Evolutionary conservation across 2,329 filamentous ascomycete genomes (phyloP), one percentile per base, ranked within the genome.

Genomic region (Stemphylium lycopersici): DNA sequence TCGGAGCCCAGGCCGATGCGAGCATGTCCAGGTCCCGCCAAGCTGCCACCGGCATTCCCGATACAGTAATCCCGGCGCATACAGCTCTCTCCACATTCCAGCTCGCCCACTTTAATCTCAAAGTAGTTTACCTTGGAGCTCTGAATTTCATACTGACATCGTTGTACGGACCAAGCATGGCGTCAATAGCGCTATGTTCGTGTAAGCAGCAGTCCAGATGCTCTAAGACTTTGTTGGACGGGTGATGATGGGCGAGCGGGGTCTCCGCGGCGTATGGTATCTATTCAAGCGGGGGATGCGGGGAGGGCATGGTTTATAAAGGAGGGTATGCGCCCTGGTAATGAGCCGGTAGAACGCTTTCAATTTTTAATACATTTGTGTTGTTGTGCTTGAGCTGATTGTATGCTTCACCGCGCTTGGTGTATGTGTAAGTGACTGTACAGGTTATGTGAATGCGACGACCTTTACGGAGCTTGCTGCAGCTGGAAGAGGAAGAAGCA

Each of bases 11-110:
- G 52, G 49, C 62, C 61, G 65, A 64, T 46, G 48, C 54, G 56
- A 63, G 51, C 50, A 31, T 45, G 12, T 24, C 15, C 26, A 29
- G 26, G 10, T 29, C 11, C 26, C 26, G 26, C 26, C 26, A 29
- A 45, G 22, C 38, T 15, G 3, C 40, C 7, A 18, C 33, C 62
- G 59, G 66, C 32, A 62, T 57, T 43, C 67, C 64, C 16, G 47
- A 59, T 52, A 16, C 20, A 56, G 67, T 33, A 58, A 63, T 55
- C 22, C 67, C 67, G 67, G 62, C 57, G 59, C 58, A 58, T 59
- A 58, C 31, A 34, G 32, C 33, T 15, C 12, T 32, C 22, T 41
- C 44, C 18, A 15, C 46, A 50, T 36, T 36, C 22, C 41, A 57
- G 36, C 40, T 36, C 36, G 29, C 36, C 26, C 41, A 44, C 39